A percentile compares a stretch with the other conserved stretches of the same genome.
These are phyloP conservation scores for Penicillium sp. DNA, from an alignment of 2,329 filamentous ascomycete species.

Conservation along the genomic window DNA sequence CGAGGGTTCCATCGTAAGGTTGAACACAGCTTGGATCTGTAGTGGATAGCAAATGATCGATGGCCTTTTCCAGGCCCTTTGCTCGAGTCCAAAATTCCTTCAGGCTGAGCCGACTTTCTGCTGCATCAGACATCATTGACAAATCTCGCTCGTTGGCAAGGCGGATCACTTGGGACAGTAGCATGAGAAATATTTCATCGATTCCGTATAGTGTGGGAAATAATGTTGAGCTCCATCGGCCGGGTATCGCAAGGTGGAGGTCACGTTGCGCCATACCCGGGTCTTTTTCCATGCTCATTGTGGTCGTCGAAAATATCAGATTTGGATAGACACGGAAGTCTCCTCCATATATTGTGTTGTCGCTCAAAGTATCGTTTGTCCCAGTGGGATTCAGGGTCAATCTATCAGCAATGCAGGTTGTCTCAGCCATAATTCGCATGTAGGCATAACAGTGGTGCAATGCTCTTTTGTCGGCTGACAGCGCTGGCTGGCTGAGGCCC, in stretches of 20 bases:
- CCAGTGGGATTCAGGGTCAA: background rate
- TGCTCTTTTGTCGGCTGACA: too few relatives aligned
- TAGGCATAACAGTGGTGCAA: too few relatives aligned
- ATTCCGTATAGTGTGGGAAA: slow-evolving; percentile 21
- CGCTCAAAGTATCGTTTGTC: background rate
- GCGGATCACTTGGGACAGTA: slow-evolving; percentile 20
- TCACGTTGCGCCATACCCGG: slow-evolving; percentile 17
- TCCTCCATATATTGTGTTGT: background rate
- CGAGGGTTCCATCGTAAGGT: background rate
- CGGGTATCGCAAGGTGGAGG: slow-evolving; percentile 20
- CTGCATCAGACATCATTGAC: slow-evolving; percentile 2
- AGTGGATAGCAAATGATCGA: slow-evolving; percentile 5
- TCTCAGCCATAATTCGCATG: too few relatives aligned
- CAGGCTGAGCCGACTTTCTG: background rate
- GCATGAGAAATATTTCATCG: slow-evolving; percentile 18
- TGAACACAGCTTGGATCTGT: background rate
- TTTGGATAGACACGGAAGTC: slow-evolving; percentile 12
- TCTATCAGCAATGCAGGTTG: background rate
- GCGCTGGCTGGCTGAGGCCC: too few relatives aligned
- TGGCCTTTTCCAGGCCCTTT: slow-evolving; percentile 17
- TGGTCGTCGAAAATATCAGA: too few relatives aligned
- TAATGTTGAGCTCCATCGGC: slow-evolving; percentile 17
- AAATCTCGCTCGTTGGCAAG: slow-evolving; percentile 21
- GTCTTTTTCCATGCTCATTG: slow-evolving; percentile 20
- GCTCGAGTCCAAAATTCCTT: slow-evolving; percentile 17